Base-by-base conservation (phyloP, 2,329 filamentous ascomycete genomes). In the Proliferodiscus dingleyae region DNA sequence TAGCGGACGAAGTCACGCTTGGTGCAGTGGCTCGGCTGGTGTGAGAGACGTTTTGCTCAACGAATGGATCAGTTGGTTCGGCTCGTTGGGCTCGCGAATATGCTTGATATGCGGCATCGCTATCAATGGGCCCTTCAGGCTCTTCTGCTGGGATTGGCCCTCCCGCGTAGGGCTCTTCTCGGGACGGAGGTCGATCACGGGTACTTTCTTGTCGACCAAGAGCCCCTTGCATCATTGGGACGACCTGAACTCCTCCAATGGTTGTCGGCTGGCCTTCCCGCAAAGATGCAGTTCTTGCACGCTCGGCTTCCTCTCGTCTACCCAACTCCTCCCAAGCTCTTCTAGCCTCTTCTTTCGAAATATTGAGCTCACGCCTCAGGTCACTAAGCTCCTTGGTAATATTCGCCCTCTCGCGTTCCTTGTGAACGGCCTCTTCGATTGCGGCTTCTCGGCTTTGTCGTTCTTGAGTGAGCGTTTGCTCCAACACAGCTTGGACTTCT, bases 251-350 rank as follows among this genome's bases (percentile, higher is more conserved):
- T 33, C 91, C 91, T 39, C 90, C 89, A 7, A 98, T 87, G 39
- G 94, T 74, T 1, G 89, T 96, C 11, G 91, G 87, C 49, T 89
- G 82, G 5, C 93, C 93, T 52, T 87, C 85, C 59, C 93, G 83
- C 19, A 98, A 72, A n/a, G 88, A 89, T 22, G 81, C 75, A 2
- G 87, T 93, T 37, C 88, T 80, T 53, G 96, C 90, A 5, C 91
- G 81, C 66, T 96, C 91, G 66, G 94, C 88, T 62, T 96, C 89
- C 66, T 97, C 93, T 41, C 89, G 81, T 41, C 91, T 80, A 19
- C 93, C 93, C 1, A 98, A 79, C 66, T 97, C 93, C 69, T 98
- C 93, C 93, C 93, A 98, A 1, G 93, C 93, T 46, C 93, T 81
- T 28, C 91, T 82, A 7, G 93, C 91, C 67, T 98, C 93, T 57